phyloP scores from a whole-genome alignment of 2,329 filamentous ascomycete species.

The Aspergillaceae sp. region DNA sequence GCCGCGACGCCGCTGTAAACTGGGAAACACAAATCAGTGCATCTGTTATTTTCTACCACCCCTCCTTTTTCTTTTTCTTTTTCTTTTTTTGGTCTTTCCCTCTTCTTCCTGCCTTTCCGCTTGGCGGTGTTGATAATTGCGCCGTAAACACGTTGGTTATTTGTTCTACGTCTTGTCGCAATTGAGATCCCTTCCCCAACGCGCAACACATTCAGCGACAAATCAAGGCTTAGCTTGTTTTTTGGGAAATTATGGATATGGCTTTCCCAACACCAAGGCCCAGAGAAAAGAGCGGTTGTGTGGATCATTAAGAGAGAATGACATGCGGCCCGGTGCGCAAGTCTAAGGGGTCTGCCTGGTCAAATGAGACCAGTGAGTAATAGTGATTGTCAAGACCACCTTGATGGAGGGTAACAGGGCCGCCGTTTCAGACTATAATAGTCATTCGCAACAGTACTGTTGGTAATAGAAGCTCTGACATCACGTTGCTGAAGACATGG shows the following conservation, averaged over 20 bases:
- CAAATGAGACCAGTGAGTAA: constrained; percentile 1
- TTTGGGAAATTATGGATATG: background rate
- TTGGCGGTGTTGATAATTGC: constrained; percentile 4
- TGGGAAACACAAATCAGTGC: constrained; percentile 8
- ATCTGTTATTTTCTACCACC: constrained; percentile 9
- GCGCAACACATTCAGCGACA: no score
- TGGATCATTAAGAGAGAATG: constrained; percentile 17
- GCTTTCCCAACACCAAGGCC: constrained; percentile 12
- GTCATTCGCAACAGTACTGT: constrained; percentile 12
- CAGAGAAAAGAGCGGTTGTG: constrained; percentile 15
- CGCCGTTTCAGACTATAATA: constrained; percentile 6
- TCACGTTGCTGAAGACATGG: constrained; percentile 14
- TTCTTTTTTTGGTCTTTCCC: constrained; percentile 1
- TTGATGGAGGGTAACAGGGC: background rate
- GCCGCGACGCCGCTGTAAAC: constrained; percentile 14
- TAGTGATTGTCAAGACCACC: no score
- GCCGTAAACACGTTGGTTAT: constrained; percentile 14
- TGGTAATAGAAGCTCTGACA: constrained; percentile 12
- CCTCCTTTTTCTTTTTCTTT: background rate
- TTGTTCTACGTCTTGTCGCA: constrained; percentile 13
- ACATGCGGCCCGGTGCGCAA: constrained; percentile 7
- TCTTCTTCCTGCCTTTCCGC: background rate
- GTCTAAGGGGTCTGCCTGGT: constrained; percentile 3
- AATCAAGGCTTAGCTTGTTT: background rate
- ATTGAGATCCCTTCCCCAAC: constrained; percentile 2